Conservation (phyloP, 108 stramenopile species). For the Mayamaea pseudoterrestris region DNA sequence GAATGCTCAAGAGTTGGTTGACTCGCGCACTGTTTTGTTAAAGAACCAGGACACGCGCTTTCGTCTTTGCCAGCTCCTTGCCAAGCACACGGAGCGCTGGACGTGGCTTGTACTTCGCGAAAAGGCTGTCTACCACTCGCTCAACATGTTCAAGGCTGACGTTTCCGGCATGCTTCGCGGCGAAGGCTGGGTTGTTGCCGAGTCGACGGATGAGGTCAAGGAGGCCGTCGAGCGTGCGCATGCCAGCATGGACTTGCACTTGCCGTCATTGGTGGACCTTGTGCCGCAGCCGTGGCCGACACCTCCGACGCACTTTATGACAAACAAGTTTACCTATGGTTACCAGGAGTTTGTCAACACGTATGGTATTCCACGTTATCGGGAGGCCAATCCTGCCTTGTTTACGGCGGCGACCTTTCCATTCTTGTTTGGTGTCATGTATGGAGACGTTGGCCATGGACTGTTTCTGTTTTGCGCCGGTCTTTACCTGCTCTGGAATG, state of each 20-base stretch:
- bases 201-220: constrained; percentile 54
- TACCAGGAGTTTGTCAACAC: constrained; percentile 99
- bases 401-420: constrained; percentile 98
- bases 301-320: constrained; percentile 96
- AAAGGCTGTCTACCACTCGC: constrained; percentile 93
- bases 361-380: constrained; percentile 96
- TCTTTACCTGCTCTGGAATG: constrained; percentile 69
- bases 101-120: constrained; percentile 85
- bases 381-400: constrained; percentile 96
- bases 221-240: constrained; percentile 72
- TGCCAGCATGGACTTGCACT: constrained; percentile 77
- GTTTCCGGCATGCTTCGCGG: constrained; percentile 92
- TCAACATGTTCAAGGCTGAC: constrained; percentile 97
- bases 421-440: constrained; percentile 98
- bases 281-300: constrained; percentile 87
- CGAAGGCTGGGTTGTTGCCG: constrained; percentile 93
- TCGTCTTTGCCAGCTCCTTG: constrained; percentile 84
- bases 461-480: constrained; percentile 75
- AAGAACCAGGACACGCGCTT: constrained; percentile 94
- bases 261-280: constrained; percentile 80
- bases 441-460: constrained; percentile 97
- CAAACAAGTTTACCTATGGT: constrained; percentile 89
- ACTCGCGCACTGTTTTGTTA: constrained; percentile 79
- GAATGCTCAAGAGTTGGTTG: constrained; percentile 81
- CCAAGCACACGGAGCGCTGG: constrained; percentile 79